These are phyloP conservation scores for Ascochyta pisi DNA, from an alignment of 2,329 filamentous ascomycete species.

Conservation along the genomic window DNA sequence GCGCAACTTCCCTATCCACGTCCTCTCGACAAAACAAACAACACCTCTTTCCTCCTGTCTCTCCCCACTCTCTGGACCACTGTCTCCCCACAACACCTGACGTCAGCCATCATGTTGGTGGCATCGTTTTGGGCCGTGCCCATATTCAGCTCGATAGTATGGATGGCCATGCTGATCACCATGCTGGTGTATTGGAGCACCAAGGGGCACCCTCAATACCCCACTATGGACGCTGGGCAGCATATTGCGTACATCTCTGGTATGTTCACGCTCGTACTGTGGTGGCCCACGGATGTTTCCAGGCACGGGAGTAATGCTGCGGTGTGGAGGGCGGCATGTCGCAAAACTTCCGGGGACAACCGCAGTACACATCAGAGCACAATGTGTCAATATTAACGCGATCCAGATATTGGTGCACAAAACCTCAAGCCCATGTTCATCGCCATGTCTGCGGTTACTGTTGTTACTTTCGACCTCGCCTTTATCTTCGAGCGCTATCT, in stretches of 20 bases:
- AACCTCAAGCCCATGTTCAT: slow-evolving; percentile 80
- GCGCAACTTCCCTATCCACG: not conserved
- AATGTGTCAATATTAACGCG: slow-evolving; percentile 29
- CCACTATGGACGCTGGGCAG: slow-evolving; percentile 66
- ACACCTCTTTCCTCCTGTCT: not conserved
- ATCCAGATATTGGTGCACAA: slow-evolving; percentile 62
- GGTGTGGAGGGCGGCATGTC: too few species aligned
- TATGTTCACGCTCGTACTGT: slow-evolving; percentile 25
- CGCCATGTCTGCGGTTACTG: slow-evolving; percentile 72
- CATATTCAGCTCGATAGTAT: slow-evolving; percentile 65
- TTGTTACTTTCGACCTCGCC: slow-evolving; percentile 79
- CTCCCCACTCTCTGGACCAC: not conserved
- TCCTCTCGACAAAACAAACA: not conserved
- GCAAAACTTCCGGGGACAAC: too few species aligned
- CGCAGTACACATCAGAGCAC: too few species aligned
- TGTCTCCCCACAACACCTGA: not conserved
- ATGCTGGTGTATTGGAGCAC: slow-evolving; percentile 75
- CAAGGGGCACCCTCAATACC: slow-evolving; percentile 63
- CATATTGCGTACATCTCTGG: slow-evolving; percentile 76
- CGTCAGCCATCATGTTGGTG: slow-evolving; percentile 36
- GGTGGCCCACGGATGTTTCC: too few species aligned
- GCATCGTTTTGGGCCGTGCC: slow-evolving; percentile 69
- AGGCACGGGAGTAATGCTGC: too few species aligned
- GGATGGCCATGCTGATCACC: slow-evolving; percentile 67
- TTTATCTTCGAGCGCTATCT: slow-evolving; percentile 86